Conservation (phyloP, 805 yeast genomes). For the Candida tibetensis region DNA sequence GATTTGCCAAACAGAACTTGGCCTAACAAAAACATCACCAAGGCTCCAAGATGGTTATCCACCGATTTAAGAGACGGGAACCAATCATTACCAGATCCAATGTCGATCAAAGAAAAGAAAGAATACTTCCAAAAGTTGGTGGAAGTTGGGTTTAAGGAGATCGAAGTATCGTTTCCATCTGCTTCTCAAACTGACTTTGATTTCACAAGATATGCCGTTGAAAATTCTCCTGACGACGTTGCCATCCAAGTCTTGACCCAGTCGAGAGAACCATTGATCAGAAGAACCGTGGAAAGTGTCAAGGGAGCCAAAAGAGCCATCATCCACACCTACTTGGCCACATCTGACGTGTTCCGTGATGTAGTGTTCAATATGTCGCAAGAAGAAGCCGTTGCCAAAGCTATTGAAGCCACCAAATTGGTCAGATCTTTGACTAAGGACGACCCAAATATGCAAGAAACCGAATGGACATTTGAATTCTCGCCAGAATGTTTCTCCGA, state of each 20-base stretch:
- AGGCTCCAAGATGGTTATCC: slow-evolving; percentile 78
- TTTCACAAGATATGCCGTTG: slow-evolving; percentile 76
- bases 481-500: slow-evolving; percentile 79
- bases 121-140: slow-evolving; percentile 69
- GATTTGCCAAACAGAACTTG: slow-evolving; percentile 62
- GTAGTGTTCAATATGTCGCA: slow-evolving; percentile 71
- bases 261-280: slow-evolving; percentile 71
- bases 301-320: slow-evolving; percentile 72
- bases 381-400: slow-evolving; percentile 64
- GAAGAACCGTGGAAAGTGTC: slow-evolving; percentile 70
- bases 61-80: slow-evolving; percentile 82
- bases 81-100: slow-evolving; percentile 80
- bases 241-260: slow-evolving; percentile 71
- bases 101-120: slow-evolving; percentile 72
- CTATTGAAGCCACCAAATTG: slow-evolving; percentile 66
- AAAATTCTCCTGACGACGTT: slow-evolving; percentile 74
- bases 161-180: slow-evolving; percentile 77
- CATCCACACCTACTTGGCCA: slow-evolving; percentile 71
- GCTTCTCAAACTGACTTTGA: slow-evolving; percentile 83
- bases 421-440: slow-evolving; percentile 72
- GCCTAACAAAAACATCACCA: slow-evolving; percentile 64
- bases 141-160: slow-evolving; percentile 76
- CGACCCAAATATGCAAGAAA: slow-evolving; percentile 60
- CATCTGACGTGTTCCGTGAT: slow-evolving; percentile 71
- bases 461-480: slow-evolving; percentile 70